Conservation (phyloP, 2,329 filamentous ascomycete species). For the Fusarium nanum region DNA sequence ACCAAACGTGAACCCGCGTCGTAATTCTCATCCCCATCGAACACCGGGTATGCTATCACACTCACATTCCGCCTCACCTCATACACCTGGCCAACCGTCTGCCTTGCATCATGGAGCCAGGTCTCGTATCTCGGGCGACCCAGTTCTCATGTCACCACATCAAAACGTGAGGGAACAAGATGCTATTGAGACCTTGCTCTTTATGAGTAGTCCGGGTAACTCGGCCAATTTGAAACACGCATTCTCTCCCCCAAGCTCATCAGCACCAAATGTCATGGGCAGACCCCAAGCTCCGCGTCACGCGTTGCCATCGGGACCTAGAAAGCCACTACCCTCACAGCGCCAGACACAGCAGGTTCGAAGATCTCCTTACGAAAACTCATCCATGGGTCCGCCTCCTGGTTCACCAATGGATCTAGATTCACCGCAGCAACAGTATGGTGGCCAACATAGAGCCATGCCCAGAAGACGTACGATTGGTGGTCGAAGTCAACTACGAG, state of each 20-base stretch:
- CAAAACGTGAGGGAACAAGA: conserved; percentile 80
- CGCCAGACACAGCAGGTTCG: conserved; percentile 58
- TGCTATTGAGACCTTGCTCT: conserved; percentile 81
- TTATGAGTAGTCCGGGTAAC: conserved; percentile 84
- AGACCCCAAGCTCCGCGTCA: conserved; percentile 45
- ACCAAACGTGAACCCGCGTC: conserved; percentile 57
- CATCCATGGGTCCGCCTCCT: conserved; percentile 52
- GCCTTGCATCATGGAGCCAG: conserved; percentile 46
- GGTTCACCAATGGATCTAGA: conserved; percentile 62
- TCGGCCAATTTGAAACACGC: conserved; percentile 70
- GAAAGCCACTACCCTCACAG: conserved; percentile 64
- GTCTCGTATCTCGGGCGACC: conserved; percentile 56
- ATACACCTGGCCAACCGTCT: conserved; percentile 56
- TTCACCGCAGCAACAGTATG: conserved; percentile 49
- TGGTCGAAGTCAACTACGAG: conserved; percentile 51
- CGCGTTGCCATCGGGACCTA: conserved; percentile 61
- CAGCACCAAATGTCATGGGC: conserved; percentile 44
- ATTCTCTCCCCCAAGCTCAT: conserved; percentile 59
- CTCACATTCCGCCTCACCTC: conserved; percentile 61
- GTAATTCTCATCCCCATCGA: conserved; percentile 63
- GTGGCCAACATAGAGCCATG: conserved; percentile 51
- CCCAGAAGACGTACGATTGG: conserved; percentile 59
- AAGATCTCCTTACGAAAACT: conserved; percentile 62
- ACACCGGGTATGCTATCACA: conserved; percentile 63
- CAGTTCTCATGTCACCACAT: conserved; percentile 72